A percentile compares a stretch with the other conserved stretches of the same genome.
Conservation (phyloP, 106 monocot species). For the Narthecium ossifragum region DNA sequence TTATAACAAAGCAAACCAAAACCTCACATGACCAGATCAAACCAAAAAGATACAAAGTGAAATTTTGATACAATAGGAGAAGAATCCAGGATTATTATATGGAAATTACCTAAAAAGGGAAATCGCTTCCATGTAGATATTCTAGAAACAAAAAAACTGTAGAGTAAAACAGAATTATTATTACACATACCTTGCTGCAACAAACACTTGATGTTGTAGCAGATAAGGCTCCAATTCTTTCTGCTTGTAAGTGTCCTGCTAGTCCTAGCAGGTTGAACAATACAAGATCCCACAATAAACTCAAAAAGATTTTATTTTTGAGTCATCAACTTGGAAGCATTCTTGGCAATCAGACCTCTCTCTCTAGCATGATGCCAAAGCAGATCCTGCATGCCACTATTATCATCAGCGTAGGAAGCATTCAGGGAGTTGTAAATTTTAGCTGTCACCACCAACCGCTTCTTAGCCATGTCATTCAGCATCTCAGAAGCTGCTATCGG, state of each 20-base stretch:
- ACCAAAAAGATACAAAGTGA: too few species aligned
- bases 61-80: too few species aligned
- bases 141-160: background rate
- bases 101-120: too few species aligned
- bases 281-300: background rate
- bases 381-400: constrained; percentile 27
- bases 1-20: too few species aligned
- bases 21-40: too few species aligned
- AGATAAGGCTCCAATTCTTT: too few species aligned
- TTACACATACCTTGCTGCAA: too few species aligned
- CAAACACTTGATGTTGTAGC: too few species aligned
- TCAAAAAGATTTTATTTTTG: constrained; percentile 1
- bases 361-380: constrained; percentile 59
- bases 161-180: background rate
- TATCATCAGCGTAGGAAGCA: constrained; percentile 54
- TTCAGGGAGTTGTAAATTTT: constrained; percentile 57
- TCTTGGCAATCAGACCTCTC: constrained; percentile 65
- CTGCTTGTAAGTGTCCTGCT: too few species aligned
- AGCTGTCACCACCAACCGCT: constrained; percentile 43
- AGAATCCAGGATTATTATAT: too few species aligned
- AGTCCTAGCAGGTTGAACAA: too few species aligned
- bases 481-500: constrained; percentile 35
- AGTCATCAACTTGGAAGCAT: constrained; percentile 42
- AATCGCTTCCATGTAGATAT: background rate
- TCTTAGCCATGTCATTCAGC: constrained; percentile 61